Conservation (phyloP, 2,329 filamentous ascomycete species). For the Fusarium anguioides region DNA sequence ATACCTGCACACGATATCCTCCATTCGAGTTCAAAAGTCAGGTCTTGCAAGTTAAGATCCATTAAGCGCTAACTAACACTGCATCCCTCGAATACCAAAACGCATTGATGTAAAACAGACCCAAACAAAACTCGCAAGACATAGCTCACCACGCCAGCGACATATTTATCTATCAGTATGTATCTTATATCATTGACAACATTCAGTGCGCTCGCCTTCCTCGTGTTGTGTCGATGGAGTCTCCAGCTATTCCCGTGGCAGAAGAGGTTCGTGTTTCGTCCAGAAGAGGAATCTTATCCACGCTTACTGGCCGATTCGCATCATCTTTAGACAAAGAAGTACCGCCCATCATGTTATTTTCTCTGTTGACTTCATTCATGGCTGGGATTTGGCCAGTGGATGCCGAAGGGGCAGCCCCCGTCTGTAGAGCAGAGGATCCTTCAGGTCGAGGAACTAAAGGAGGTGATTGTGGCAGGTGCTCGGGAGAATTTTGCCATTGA, state of each 20-base stretch:
- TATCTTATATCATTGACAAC: background rate
- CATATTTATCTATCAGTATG: background rate
- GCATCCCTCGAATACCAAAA: conserved; percentile 2
- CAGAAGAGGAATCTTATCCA: conserved; percentile 70
- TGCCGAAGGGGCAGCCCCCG: conserved; percentile 28
- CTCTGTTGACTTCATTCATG: conserved; percentile 31
- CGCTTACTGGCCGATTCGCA: conserved; percentile 43
- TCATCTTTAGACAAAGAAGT: conserved; percentile 31
- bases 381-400: conserved; percentile 29
- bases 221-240: conserved; percentile 58
- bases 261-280: conserved; percentile 55
- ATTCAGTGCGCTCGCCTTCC: conserved; percentile 57
- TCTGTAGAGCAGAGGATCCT: conserved; percentile 16
- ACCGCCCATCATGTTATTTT: conserved; percentile 28
- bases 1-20: background rate
- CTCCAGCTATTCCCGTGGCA: conserved; percentile 58
- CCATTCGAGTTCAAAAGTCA: background rate
- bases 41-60: background rate
- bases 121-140: background rate
- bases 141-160: background rate
- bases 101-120: background rate
- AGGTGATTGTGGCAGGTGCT: conserved; percentile 55
- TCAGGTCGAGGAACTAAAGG: conserved; percentile 48
- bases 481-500: conserved; percentile 80
- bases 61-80: background rate